Conservation (phyloP, 1,139 yeast genomes). For the Candida tropicalis region DNA sequence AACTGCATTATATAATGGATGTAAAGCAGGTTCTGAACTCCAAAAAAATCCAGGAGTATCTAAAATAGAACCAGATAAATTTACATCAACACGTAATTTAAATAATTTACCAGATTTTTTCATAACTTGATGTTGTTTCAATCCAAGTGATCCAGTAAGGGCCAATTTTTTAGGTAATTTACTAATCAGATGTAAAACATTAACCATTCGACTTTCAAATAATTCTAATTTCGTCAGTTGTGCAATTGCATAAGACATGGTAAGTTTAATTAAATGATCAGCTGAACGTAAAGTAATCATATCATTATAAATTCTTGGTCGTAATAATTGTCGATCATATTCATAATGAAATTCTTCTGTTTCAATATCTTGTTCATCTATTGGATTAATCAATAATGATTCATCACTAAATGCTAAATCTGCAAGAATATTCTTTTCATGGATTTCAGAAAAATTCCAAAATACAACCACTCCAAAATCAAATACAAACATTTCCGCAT, state of each 20-base stretch:
- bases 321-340: conserved; percentile 74
- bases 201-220: conserved; percentile 90
- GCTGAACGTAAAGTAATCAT: conserved; percentile 90
- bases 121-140: conserved; percentile 75
- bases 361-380: conserved; percentile 88
- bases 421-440: conserved; percentile 90
- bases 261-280: conserved; percentile 87
- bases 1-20: conserved; percentile 87
- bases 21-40: conserved; percentile 94
- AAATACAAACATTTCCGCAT: conserved; percentile 87
- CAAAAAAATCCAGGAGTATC: conserved; percentile 97
- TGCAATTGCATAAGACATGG: conserved; percentile 95
- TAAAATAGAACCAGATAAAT: conserved; percentile 82
- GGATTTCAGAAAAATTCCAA: conserved; percentile 93
- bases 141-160: conserved; percentile 81
- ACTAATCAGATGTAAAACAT: conserved; percentile 79
- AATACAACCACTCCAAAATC: conserved; percentile 94
- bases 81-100: conserved; percentile 90
- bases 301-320: conserved; percentile 93
- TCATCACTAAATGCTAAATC: conserved; percentile 79
- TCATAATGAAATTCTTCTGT: conserved; percentile 95
- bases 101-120: conserved; percentile 89
- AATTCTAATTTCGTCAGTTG: conserved; percentile 91
- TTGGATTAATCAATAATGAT: conserved; percentile 68
- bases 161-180: conserved; percentile 89